Evolutionary conservation across 2,329 filamentous ascomycete species (phyloP), one percentile per base, ranked within the genome.

Genomic region (Tetracladium maxilliforme): DNA sequence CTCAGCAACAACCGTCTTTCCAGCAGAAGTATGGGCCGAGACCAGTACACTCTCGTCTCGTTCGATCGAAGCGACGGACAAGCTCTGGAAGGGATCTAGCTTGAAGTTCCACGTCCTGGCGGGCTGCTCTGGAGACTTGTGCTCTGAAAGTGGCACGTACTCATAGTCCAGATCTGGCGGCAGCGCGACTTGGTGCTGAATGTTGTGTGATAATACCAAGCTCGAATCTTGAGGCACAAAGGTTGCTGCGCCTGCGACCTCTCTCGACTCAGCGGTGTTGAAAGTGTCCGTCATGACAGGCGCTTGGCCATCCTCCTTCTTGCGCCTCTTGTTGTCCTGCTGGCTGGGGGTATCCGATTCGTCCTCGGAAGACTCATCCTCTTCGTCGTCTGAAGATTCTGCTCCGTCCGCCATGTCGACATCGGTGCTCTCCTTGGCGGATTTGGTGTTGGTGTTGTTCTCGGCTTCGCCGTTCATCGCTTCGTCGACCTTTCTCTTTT

Each of bases 1-100:
- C 51, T 98, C 90, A 34, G 90, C 90, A 22, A 95, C 86, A 6
- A 98, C 92, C 0, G 90, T 98, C 56, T 98, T 98, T 54, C 90
- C 90, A 19, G 90, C 90, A 63, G 80, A 90, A 6, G 90, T 98
- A 54, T 98, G 90, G 26, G 90, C 90, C 10, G 92, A 95, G 3
- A 98, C 90, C 24, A 98, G 57, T 0, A 98, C 83, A 58, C 86
- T 95, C 60, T 98, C 90, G 28, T 87, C 86, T 35, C 90, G 70
- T 56, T 98, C 80, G 34, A 98, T 98, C 2, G 87, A 94, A 6
- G 83, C 76, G 32, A 98, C 84, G 0, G 90, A 84, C 25, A 95
- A 68, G 44, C 87, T 82, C 55, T 98, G 90, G 64, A 98, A 98
- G 25, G 90, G 90, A 60, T 98, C 90, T 31, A 98, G 73, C 29